Percentiles rank a stretch among this genome's conserved stretches.
Evolutionary conservation across 2,329 filamentous ascomycete species (phyloP).

Genomic region (Fusarium annulatum): DNA sequence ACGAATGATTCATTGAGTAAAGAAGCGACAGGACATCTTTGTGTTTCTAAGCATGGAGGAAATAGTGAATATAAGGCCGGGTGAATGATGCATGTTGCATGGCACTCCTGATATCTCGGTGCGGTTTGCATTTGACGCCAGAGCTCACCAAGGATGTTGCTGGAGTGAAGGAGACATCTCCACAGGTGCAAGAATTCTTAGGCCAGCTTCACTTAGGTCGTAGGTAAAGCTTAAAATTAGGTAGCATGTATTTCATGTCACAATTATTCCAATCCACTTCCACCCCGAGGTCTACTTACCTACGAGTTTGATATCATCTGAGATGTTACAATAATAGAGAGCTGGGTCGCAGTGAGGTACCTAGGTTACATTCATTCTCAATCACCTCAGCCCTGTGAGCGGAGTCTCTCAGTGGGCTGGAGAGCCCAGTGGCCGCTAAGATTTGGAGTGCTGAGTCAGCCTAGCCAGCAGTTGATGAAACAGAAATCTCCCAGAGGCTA

Average conservation of each 20-base stretch:
- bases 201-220: neutral
- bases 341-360: neutral
- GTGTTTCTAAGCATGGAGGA: neutral
- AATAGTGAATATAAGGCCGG: neutral
- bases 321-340: neutral
- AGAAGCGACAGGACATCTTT: neutral
- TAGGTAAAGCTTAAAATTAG: no score
- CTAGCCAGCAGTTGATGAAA: conserved; percentile 41
- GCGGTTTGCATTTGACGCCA: neutral
- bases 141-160: neutral
- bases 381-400: conserved; percentile 30
- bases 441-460: conserved; percentile 40
- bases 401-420: conserved; percentile 7
- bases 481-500: conserved; percentile 47
- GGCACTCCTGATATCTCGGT: neutral
- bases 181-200: neutral
- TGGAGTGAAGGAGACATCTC: neutral
- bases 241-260: no score
- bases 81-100: neutral
- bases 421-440: neutral
- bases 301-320: neutral
- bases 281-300: neutral
- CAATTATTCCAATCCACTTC: neutral
- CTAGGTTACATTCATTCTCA: neutral
- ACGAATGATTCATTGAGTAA: neutral